Evolutionary conservation across 2,329 filamentous ascomycete genomes (phyloP), one percentile per base, ranked within the genome.

Genomic region (Colletotrichum sp.): DNA sequence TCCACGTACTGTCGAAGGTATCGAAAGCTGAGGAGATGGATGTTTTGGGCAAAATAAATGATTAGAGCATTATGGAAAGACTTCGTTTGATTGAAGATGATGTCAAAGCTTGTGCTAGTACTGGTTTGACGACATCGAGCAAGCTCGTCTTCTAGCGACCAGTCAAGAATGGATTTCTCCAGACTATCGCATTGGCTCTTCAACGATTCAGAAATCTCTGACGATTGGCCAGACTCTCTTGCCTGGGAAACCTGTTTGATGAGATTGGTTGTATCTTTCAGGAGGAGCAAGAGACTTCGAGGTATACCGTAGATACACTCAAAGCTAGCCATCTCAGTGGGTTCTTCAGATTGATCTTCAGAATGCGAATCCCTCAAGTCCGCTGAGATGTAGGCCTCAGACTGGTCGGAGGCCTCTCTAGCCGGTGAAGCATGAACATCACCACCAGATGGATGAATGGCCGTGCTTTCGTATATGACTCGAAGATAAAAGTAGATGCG

Each of bases 21-120:
- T 0, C 77, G 69, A n/a, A 79, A 71, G 8, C 76, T 71, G 3
- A 81, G 68, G 0, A 78, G 68, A 4, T 76, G 75, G 0, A 80
- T 69, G 10, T 78, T 77, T 24, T 80, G 79, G 0, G 80, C 74
- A 24, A 81, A 80, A 66, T 81, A 81, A 2, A 81, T 79, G n/a
- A 81, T 79, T 24, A 81, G 49, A 16, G 80, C 80, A 32, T 81
- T 79, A 39, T 81, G 79, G 52, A 81, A 81, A n/a, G 78, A 68
- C 18, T 52, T 28, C 4, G 78, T 79, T 26, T 68, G 71, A 21
- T 78, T 55, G 15, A 71, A 44, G 18, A 78, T 78, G 21, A 79
- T 78, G 24, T 39, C 36, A 52, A 62, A 73, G 34, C 71, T 73
- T 26, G 57, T 30, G 24, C n/a, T 30, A 15, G 34, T 55, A 15